phyloP scores from a whole-genome alignment of 257 asterid genomes.

The Scutellaria baicalensis region DNA sequence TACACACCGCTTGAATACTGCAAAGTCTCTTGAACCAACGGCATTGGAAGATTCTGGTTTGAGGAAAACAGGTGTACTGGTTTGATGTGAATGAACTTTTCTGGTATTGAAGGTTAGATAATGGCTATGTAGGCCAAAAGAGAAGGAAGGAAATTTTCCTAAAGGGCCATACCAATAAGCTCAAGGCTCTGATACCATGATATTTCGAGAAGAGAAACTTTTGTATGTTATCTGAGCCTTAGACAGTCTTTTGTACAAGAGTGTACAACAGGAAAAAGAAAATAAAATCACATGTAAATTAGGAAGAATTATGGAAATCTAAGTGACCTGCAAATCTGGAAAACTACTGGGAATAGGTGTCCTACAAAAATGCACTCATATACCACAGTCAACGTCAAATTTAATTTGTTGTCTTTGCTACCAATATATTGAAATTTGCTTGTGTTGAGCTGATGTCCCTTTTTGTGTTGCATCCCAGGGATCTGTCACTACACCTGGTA shows the following conservation, averaged over 20 bases:
- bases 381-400: not conserved
- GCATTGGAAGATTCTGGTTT: too few species aligned
- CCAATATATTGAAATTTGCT: not conserved
- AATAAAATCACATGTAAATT: not conserved
- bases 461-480: conserved; percentile 41
- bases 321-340: not conserved
- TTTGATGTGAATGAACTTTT: not conserved
- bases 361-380: not conserved
- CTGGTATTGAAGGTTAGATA: not conserved
- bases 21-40: too few species aligned
- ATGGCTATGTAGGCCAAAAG: not conserved
- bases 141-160: not conserved
- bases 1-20: too few species aligned
- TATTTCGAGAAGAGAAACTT: not conserved
- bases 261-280: not conserved
- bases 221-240: not conserved
- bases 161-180: too few species aligned
- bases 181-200: not conserved
- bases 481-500: conserved; percentile 85
- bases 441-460: conserved; percentile 1
- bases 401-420: not conserved
- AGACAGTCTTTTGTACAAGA: not conserved
- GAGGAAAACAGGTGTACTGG: not conserved
- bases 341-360: not conserved
- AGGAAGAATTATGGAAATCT: too few species aligned